Evolutionary conservation across 2,329 filamentous ascomycete genomes (phyloP).

Genomic region (Cladophialophora immunda): DNA sequence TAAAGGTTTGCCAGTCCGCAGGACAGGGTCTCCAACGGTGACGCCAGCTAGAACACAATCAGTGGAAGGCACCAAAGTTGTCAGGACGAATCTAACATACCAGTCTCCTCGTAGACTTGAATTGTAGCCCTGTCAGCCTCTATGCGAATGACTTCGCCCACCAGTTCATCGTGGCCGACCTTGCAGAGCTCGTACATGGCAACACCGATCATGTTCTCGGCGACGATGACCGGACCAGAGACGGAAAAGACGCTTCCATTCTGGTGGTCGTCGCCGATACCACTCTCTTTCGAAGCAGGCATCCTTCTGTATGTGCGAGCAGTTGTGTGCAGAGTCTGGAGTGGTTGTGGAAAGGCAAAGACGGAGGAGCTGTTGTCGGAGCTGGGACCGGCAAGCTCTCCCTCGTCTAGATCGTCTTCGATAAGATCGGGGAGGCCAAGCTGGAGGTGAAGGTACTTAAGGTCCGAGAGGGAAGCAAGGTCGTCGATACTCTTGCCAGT

Average conservation of each 20-base stretch:
- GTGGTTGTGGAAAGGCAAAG: conserved; percentile 40
- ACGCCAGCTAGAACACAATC: conserved; percentile 74
- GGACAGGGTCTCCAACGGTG: conserved; percentile 91
- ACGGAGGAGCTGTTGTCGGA: conserved; percentile 45
- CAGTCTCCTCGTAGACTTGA: conserved; percentile 99
- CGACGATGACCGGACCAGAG: conserved; percentile 89
- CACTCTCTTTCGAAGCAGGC: conserved; percentile 54
- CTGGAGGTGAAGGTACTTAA: conserved; percentile 36
- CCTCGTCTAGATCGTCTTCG: conserved; percentile 50
- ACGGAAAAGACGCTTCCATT: conserved; percentile 76
- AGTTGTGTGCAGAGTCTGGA: conserved; percentile 42
- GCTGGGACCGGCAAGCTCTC: conserved; percentile 47
- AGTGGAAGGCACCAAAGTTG: conserved; percentile 20
- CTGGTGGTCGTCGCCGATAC: conserved; percentile 61
- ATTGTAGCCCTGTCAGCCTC: conserved; percentile 95
- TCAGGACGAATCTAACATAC: conserved; percentile 55
- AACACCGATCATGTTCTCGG: conserved; percentile 98
- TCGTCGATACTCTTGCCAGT: conserved; percentile 58
- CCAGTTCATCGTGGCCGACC: conserved; percentile 89
- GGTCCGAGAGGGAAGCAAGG: conserved; percentile 45
- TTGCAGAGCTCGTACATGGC: conserved; percentile 99
- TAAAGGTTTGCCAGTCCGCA: conserved; percentile 89
- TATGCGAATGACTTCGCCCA: conserved; percentile 98
- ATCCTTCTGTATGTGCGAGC: conserved; percentile 50
- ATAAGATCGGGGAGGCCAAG: conserved; percentile 40